These are phyloP conservation scores for Pharnaceum exiguum DNA, from an alignment of 148 eudicot species.

Conservation along the genomic window DNA sequence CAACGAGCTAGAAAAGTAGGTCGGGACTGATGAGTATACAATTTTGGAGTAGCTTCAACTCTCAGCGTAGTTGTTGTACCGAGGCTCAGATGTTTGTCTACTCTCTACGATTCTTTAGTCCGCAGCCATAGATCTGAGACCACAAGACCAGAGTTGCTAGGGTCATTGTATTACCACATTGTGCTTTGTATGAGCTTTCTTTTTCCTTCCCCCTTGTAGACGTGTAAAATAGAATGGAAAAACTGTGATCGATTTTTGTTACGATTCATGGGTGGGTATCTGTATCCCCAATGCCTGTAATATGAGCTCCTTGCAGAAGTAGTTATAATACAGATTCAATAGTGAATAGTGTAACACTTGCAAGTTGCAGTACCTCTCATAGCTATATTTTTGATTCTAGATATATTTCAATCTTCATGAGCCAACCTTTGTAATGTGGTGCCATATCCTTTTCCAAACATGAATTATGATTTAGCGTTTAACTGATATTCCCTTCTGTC, in stretches of 20 bases:
- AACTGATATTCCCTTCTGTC: too few relatives aligned
- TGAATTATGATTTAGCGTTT: too few relatives aligned
- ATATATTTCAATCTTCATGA: too few relatives aligned
- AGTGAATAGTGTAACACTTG: neutral
- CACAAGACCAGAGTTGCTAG: constrained; percentile 3
- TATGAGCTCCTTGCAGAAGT: neutral
- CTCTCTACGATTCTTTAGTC: neutral
- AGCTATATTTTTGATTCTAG: too few relatives aligned
- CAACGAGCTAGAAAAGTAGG: constrained; percentile 73
- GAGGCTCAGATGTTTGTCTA: constrained; percentile 5
- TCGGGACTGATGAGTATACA: constrained; percentile 22
- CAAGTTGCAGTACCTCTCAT: neutral
- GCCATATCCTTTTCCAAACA: too few relatives aligned
- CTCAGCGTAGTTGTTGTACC: constrained; percentile 10
- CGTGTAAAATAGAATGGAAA: constrained; percentile 20
- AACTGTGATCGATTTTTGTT: neutral
- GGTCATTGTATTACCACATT: neutral
- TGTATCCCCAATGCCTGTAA: neutral
- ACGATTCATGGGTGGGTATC: constrained; percentile 1
- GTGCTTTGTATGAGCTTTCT: constrained; percentile 1
- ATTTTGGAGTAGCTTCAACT: constrained; percentile 1
- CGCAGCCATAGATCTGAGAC: neutral
- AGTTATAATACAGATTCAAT: too few relatives aligned
- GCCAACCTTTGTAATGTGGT: too few relatives aligned
- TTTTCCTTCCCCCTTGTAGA: neutral